phyloP scores from a whole-genome alignment of 2,329 filamentous ascomycete genomes.

The Scopulariopsis brevicaulis region DNA sequence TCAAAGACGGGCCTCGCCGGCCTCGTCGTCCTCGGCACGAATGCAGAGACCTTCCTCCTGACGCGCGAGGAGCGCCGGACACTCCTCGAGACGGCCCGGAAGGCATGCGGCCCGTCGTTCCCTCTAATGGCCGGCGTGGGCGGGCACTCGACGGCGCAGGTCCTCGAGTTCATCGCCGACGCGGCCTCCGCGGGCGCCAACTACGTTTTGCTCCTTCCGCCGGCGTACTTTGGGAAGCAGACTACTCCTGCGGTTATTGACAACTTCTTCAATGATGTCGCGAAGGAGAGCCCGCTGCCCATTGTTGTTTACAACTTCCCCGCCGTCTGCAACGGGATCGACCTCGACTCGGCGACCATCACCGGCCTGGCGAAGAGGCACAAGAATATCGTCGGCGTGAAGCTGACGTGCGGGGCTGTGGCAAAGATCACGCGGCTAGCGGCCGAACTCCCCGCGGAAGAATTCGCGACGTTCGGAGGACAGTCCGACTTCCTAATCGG shows the following conservation, averaged over 20 bases:
- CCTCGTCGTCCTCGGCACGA: background rate
- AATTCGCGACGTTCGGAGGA: too few species aligned
- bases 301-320: slow-evolving; percentile 61
- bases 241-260: slow-evolving; percentile 45
- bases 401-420: background rate
- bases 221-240: slow-evolving; percentile 54
- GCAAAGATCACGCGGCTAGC: too few species aligned
- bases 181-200: slow-evolving; percentile 49
- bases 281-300: slow-evolving; percentile 37
- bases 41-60: background rate
- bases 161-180: slow-evolving; percentile 37
- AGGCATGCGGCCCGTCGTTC: background rate
- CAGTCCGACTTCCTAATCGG: too few species aligned
- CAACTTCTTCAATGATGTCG: slow-evolving; percentile 36
- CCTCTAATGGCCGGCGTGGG: background rate
- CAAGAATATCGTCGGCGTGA: slow-evolving; percentile 2
- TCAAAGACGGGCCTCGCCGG: too few species aligned
- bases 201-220: slow-evolving; percentile 49
- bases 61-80: background rate
- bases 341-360: slow-evolving; percentile 54
- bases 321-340: slow-evolving; percentile 54
- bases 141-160: background rate
- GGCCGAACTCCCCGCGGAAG: too few species aligned
- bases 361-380: slow-evolving; percentile 25
- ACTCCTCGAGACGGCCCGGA: background rate